These are phyloP conservation scores for Leptodontidium sp. DNA, from an alignment of 2,329 filamentous ascomycete species.

Conservation along the genomic window DNA sequence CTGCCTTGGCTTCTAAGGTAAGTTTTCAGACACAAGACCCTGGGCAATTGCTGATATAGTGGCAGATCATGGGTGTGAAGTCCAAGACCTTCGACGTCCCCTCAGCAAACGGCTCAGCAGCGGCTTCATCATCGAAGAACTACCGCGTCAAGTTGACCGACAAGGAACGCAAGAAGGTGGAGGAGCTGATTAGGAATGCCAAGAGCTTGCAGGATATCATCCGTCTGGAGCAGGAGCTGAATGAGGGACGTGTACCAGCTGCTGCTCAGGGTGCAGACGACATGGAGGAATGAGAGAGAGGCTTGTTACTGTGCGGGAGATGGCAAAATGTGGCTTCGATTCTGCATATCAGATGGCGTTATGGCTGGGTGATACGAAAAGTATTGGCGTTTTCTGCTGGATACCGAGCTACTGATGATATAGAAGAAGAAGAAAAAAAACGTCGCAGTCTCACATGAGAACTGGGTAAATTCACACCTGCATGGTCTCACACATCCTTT, in stretches of 20 bases:
- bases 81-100: conserved; percentile 75
- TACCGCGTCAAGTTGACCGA: conserved; percentile 87
- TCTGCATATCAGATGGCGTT: conserved; percentile 26
- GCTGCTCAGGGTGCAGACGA: conserved; percentile 64
- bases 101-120: conserved; percentile 55
- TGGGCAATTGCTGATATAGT: conserved; percentile 11
- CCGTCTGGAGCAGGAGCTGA: conserved; percentile 87
- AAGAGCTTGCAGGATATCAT: conserved; percentile 91
- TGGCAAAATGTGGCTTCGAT: conserved; percentile 11
- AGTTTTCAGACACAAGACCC: conserved; percentile 21
- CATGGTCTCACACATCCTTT: background rate
- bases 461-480: conserved; percentile 6
- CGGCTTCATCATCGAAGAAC: conserved; percentile 64
- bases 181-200: conserved; percentile 87
- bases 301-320: background rate
- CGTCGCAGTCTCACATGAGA: conserved; percentile 19
- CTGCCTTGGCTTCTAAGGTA: conserved; percentile 79
- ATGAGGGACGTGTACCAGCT: conserved; percentile 84
- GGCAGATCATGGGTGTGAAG: conserved; percentile 82
- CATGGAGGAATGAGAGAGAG: conserved; percentile 64
- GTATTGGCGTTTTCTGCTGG: conserved; percentile 21
- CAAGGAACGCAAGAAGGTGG: conserved; percentile 83
- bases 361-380: conserved; percentile 26
- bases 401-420: conserved; percentile 15
- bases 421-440: conserved; percentile 3